Percentiles rank a stretch among this genome's conserved stretches.
Conservation (phyloP, 768 basidiomycete genomes). For the Sporobolomyces pararoseus region DNA sequence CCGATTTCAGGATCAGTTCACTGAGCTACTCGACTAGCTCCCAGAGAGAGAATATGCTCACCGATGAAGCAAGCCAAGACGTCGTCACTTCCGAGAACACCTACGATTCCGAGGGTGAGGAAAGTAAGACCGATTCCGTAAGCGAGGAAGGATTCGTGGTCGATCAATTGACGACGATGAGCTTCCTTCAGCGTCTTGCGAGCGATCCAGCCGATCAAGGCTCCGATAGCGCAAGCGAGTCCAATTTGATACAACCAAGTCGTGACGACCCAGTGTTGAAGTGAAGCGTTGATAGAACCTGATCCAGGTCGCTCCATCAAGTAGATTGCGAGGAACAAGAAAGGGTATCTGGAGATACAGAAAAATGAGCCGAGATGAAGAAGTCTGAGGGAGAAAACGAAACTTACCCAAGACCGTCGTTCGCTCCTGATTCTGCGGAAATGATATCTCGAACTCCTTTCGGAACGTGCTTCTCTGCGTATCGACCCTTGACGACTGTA, state of each 20-base stretch:
- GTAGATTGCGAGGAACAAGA: constrained; percentile 51
- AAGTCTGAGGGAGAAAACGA: background rate
- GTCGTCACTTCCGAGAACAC: constrained; percentile 52
- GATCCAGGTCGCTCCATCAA: constrained; percentile 45
- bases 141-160: constrained; percentile 51
- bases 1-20: background rate
- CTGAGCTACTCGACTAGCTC: no score
- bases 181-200: constrained; percentile 48
- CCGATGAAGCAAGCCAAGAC: constrained; percentile 51
- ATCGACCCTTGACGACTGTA: constrained; percentile 50
- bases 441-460: constrained; percentile 52
- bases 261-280: constrained; percentile 49
- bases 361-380: background rate
- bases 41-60: constrained; percentile 38
- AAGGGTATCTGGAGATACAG: constrained; percentile 49
- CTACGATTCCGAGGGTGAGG: constrained; percentile 47
- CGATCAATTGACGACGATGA: constrained; percentile 47
- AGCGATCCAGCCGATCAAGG: constrained; percentile 50
- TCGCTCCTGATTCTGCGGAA: constrained; percentile 51
- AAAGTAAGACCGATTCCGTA: constrained; percentile 43
- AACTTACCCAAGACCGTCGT: constrained; percentile 50
- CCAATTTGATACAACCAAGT: constrained; percentile 50
- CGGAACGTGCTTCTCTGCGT: constrained; percentile 51
- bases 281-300: constrained; percentile 45
- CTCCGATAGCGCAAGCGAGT: constrained; percentile 49